Evolutionary conservation across 805 yeast genomes (phyloP), one percentile per base, ranked within the genome.

Genomic region (Kuraishia floccosa): DNA sequence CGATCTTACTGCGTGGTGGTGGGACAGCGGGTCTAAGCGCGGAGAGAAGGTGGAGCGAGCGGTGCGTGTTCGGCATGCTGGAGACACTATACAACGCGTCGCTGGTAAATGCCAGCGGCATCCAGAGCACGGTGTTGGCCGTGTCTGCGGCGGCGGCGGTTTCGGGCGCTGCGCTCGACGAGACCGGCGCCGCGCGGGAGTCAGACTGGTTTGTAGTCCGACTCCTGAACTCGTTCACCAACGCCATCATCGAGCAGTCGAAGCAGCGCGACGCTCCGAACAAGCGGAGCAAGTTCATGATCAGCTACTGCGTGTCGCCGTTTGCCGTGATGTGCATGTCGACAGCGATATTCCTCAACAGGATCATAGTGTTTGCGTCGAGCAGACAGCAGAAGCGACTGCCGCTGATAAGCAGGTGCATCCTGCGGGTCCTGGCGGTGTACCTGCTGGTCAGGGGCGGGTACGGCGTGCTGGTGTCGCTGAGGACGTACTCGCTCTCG

Each of bases 301-400:
- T 65, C 30, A 54, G 60, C 17, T 71, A 68, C 40, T 59, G 71
- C 37, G 47, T 65, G 11, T 61, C 72, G 9, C 65, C 66, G 0
- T 71, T 64, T 43, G 68, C 76, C 2, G 47, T 63, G 17, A 54
- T 60, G 18, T 73, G 80, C 47, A 68, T 74, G 63, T 44, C 67
- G 6, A 69, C 74, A 39, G 81, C 78, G 1, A 52, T 76, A 4
- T 41, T 73, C 3, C 51, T 76, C 37, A 76, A 76, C 47, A 53
- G 83, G 39, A 65, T 77, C 4, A 57, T 63, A 14, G 67, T 70
- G 3, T 72, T 75, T 62, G 75, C 81, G 2, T 57, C 76, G 0
- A 52, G 72, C 5, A 44, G 76, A 32, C 49, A 65, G 15, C 59
- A 59, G 24, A 44, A 52, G 22, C 39, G 50, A 23, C 43, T 65